Base-by-base conservation (phyloP, 176 grass and related monocot species). In the Oryza punctata region DNA sequence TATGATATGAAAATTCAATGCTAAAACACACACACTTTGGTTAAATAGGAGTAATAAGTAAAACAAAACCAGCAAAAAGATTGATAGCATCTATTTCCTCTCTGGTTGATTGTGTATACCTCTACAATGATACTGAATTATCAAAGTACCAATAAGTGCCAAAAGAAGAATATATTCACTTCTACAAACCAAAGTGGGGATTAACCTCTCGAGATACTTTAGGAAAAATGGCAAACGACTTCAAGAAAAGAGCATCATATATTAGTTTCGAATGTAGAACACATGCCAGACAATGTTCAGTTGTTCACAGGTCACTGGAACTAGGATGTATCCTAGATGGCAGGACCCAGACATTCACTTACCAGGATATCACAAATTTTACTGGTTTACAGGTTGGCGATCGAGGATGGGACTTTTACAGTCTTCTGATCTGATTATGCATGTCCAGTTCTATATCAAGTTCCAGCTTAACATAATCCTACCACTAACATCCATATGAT, bases 381-480 rank as follows among this genome's bases (percentile, higher is more conserved):
- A 25, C 75, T 63, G 12, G 12, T 13, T n/a, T 63, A 40, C 19
- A 26, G 3, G 32, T n/a, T 35, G 33, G 33, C 6, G 33, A 35
- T 35, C 33, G 5, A 35, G 21, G n/a, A 63, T 25, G 21, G 29
- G 30, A 10, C 19, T 77, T 63, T 23, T 26, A 26, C 6, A 6
- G 38, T 35, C 78, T 45, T 69, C 28, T 80, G 43, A 18, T 79
- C 67, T 12, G 30, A 67, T 79, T 10, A 79, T 47, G 10, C 43
- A 67, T 32, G 64, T 65, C 28, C 18, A 67, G 7, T 80, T 35
- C 3, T 23, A 29, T 18, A 16, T 28, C 7, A 37, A 50, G 27
- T 80, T 50, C 24, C 41, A 73, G 14, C 43, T 10, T 47, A 73
- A 47, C 43, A 49, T 14, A 73, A 18, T 49, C 26, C 24, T 73